Evolutionary conservation across 2,329 filamentous ascomycete genomes (phyloP).

Genomic region (Colletotrichum gloeosporioides): DNA sequence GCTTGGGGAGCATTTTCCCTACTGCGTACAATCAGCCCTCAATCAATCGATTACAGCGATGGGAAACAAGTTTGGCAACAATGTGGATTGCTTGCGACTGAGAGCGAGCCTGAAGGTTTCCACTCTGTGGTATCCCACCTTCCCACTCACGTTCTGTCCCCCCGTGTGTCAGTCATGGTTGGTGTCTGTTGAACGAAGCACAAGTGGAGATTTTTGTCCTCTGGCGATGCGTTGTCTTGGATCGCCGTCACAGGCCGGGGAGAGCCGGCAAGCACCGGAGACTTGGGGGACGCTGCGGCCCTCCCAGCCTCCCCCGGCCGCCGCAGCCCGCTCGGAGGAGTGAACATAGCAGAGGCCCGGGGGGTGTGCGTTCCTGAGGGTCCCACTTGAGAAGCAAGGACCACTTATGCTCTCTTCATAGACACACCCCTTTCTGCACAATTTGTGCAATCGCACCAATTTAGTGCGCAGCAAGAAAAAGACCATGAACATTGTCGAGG

Average conservation of each 20-base stretch:
- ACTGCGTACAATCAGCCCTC: neutral
- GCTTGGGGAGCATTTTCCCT: neutral
- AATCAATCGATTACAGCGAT: neutral
- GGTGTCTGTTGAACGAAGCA: neutral
- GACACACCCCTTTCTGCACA: neutral
- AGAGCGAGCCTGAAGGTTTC: neutral
- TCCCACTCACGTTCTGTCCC: neutral
- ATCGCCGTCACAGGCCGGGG: slow-evolving; percentile 15
- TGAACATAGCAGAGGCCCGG: neutral
- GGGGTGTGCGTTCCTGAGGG: neutral
- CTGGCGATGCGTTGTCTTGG: slow-evolving; percentile 14
- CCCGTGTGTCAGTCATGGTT: neutral
- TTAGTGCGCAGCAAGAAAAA: neutral
- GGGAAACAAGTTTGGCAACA: slow-evolving; percentile 1
- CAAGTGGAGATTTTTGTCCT: neutral
- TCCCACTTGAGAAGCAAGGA: neutral
- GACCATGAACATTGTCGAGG: neutral
- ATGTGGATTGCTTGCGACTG: neutral
- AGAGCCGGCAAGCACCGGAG: slow-evolving; percentile 14
- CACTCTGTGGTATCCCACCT: neutral
- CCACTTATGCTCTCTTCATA: neutral
- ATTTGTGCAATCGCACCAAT: neutral
- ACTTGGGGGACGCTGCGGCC: neutral
- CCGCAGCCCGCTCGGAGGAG: neutral
- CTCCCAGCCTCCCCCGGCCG: neutral